Base-by-base conservation (phyloP, 768 basidiomycete species). In the Leccinum subtestaceum region DNA sequence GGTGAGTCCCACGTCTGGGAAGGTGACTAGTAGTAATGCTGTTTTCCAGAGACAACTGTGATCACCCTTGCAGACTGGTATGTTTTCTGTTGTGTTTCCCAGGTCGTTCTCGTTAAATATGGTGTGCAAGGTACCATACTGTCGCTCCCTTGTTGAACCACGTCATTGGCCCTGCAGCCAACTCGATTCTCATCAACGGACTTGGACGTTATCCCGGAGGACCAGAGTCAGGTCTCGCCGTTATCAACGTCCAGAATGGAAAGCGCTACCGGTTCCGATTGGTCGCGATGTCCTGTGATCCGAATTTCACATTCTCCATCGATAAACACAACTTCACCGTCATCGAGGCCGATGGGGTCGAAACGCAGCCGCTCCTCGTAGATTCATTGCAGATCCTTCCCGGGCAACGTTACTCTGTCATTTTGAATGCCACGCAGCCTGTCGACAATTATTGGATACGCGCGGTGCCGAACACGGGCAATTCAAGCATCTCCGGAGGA, bases 371-470 rank as follows among this genome's bases (percentile, higher is more conserved):
- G 0, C 65, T 79, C 29, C 66, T 67, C 12, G 80, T 81, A 4
- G 79, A 79, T 58, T 72, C 75, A 5, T 52, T 72, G 17, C 72
- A 75, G 23, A 45, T 72, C 1, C 46, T 62, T 50, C 63, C 76
- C 13, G 75, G 72, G 11, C 79, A 80, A 52, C 74, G 75, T 19
- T 77, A 80, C 63, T 81, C 78, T 5, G 62, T 80, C 50, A 63
- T 83, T 12, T 47, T 82, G 38, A 74, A 70, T 8, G 80, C 82
- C 19, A 75, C 79, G 38, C 75, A 81, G 56, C 67, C 74, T 0
- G 64, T 80, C 13, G 74, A 60, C 12, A 86, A 84, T 67, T 86
- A 85, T 69, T 86, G 82, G 81, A 75, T 84, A 23, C 77, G 80
- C 15, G 77, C 80, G 1, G 25, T 69, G 19, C 74, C 78, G 2